A percentile compares a stretch with the other conserved stretches of the same genome.
Conservation (phyloP, 176 grass and related monocot genomes). For the Oryza coarctata region DNA sequence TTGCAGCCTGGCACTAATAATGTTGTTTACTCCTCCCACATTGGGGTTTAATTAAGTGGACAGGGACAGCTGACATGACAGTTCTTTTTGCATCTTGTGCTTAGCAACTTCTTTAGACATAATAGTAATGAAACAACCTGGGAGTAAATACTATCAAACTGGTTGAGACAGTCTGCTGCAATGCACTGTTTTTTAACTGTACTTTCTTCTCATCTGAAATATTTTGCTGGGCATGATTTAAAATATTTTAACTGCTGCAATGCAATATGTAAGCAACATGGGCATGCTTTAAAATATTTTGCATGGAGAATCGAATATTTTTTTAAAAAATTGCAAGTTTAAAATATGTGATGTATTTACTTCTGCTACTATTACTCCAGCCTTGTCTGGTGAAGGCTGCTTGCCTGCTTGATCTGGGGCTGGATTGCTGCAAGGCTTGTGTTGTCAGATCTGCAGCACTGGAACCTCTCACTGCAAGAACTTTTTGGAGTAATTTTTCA, state of each 20-base stretch:
- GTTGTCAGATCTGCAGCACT: neutral
- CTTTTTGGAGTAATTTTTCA: slow-evolving; percentile 14
- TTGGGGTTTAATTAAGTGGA: slow-evolving; percentile 3
- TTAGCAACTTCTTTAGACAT: slow-evolving; percentile 18
- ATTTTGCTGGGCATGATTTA: neutral
- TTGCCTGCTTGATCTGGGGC: neutral
- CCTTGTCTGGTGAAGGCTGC: neutral
- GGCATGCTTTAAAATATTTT: neutral
- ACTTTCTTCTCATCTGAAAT: neutral
- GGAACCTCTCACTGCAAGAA: neutral
- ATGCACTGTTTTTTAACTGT: neutral
- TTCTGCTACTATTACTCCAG: neutral
- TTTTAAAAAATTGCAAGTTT: neutral
- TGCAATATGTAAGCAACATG: no score
- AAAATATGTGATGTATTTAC: neutral
- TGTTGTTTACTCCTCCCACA: neutral
- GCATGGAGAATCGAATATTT: neutral
- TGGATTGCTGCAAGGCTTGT: neutral
- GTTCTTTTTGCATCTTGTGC: slow-evolving; percentile 30
- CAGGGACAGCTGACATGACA: slow-evolving; percentile 6
- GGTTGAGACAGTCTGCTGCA: neutral
- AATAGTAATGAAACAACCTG: neutral
- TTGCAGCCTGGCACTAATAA: slow-evolving; percentile 17
- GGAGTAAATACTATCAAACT: neutral
- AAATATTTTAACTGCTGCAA: no score